These are phyloP conservation scores for Tylopilus sp. DNA, from an alignment of 1,284 basidiomycete genomes.

Conservation along the genomic window DNA sequence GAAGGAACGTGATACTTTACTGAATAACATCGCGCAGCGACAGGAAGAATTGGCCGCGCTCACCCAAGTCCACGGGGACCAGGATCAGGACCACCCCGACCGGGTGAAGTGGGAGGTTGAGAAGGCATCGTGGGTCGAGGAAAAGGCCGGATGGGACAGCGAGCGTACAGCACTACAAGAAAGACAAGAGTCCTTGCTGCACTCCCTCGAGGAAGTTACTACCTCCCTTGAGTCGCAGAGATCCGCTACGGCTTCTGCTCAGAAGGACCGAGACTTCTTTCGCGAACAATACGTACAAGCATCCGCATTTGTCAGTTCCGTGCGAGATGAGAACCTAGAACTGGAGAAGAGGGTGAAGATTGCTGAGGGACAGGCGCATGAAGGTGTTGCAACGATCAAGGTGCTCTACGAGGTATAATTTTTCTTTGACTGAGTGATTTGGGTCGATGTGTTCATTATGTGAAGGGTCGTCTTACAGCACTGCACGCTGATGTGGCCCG, in stretches of 20 bases:
- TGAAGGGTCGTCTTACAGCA: slow-evolving; percentile 50
- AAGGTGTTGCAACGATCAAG: slow-evolving; percentile 66
- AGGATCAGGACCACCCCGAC: slow-evolving; percentile 23
- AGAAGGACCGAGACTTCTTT: slow-evolving; percentile 64
- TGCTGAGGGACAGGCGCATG: slow-evolving; percentile 59
- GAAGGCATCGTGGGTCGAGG: slow-evolving; percentile 30
- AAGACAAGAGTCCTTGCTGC: slow-evolving; percentile 25
- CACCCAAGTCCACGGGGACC: slow-evolving; percentile 22
- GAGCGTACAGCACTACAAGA: slow-evolving; percentile 37
- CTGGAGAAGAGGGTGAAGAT: slow-evolving; percentile 60
- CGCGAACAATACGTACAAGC: slow-evolving; percentile 56
- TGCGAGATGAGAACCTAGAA: slow-evolving; percentile 63
- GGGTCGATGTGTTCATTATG: slow-evolving; percentile 7
- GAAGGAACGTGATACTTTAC: slow-evolving; percentile 30
- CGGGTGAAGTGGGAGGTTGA: slow-evolving; percentile 23
- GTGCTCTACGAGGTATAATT: slow-evolving; percentile 54
- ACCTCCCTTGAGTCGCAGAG: slow-evolving; percentile 20
- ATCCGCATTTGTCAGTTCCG: slow-evolving; percentile 56
- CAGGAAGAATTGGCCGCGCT: slow-evolving; percentile 22
- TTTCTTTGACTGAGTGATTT: not conserved
- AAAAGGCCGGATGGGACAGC: slow-evolving; percentile 28
- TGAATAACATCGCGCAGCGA: slow-evolving; percentile 8
- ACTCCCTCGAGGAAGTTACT: slow-evolving; percentile 33
- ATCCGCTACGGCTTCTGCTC: slow-evolving; percentile 46
- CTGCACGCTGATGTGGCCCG: slow-evolving; percentile 58